These are phyloP conservation scores for Symbiotaphrina buchneri DNA, from an alignment of 495 filamentous ascomycete genomes.

Conservation along the genomic window DNA sequence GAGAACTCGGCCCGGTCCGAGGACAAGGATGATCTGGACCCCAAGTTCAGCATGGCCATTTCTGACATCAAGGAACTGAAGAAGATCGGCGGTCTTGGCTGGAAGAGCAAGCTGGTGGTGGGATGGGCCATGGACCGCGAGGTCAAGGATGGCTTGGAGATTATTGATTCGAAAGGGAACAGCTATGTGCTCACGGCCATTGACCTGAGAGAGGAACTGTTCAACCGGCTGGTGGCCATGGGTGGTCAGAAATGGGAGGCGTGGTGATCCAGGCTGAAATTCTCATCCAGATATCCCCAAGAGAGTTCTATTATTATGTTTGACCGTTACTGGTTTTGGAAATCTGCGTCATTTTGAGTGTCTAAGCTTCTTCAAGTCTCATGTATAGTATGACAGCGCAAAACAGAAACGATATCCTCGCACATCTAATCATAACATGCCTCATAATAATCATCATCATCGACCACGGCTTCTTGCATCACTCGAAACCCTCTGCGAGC, in stretches of 20 bases:
- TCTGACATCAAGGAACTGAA: constrained; percentile 43
- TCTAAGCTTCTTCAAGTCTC: too few relatives aligned
- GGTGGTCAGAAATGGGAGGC: constrained; percentile 77
- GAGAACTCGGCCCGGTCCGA: constrained; percentile 26
- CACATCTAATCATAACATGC: too few relatives aligned
- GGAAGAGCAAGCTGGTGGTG: constrained; percentile 75
- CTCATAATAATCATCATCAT: too few relatives aligned
- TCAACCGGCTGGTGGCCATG: constrained; percentile 66
- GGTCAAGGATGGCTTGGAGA: constrained; percentile 56
- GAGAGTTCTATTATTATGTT: too few relatives aligned
- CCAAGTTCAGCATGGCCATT: constrained; percentile 28
- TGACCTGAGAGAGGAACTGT: constrained; percentile 55
- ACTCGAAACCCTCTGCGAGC: too few relatives aligned
- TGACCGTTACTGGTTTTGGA: too few relatives aligned
- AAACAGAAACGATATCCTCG: too few relatives aligned
- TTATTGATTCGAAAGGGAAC: constrained; percentile 30
- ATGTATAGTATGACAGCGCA: too few relatives aligned
- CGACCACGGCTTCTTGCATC: too few relatives aligned
- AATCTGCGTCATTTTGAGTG: too few relatives aligned
- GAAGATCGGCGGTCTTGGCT: constrained; percentile 70
- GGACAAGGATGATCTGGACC: constrained; percentile 26
- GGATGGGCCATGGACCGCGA: constrained; percentile 59
- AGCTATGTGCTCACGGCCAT: constrained; percentile 46
- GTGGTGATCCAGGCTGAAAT: too few relatives aligned
- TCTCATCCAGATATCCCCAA: too few relatives aligned